Evolutionary conservation across 345 rosid species (phyloP).

Genomic region (Limnanthes douglasii): DNA sequence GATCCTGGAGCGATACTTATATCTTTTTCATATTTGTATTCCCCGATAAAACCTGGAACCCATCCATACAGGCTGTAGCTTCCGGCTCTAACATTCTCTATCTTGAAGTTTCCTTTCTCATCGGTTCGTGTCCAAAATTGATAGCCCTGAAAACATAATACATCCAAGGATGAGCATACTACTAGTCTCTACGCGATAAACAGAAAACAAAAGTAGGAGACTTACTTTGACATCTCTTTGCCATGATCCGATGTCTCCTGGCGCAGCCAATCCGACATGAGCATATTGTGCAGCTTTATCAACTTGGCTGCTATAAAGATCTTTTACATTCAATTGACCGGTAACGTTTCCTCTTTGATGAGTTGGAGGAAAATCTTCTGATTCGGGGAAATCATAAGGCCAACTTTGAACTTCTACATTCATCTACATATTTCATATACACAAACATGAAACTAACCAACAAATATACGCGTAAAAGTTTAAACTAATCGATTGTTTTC

Average conservation of each 20-base stretch:
- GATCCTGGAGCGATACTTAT: slow-evolving; percentile 33
- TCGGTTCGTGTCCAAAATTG: slow-evolving; percentile 70
- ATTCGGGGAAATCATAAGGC: slow-evolving; percentile 58
- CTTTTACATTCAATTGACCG: slow-evolving; percentile 27
- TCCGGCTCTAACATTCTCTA: slow-evolving; percentile 47
- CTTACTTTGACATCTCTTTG: slow-evolving; percentile 58
- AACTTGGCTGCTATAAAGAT: slow-evolving; percentile 5
- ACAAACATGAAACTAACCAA: too few species aligned
- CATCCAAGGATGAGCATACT: too few species aligned
- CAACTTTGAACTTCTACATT: slow-evolving; percentile 33
- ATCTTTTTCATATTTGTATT: slow-evolving; percentile 18
- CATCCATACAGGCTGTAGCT: slow-evolving; percentile 55
- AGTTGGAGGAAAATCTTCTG: slow-evolving; percentile 27
- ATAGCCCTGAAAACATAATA: slow-evolving; percentile 43
- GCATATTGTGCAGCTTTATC: slow-evolving; percentile 29
- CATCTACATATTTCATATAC: slow-evolving; percentile 24
- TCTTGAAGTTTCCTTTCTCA: slow-evolving; percentile 35
- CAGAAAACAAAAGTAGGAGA: neutral
- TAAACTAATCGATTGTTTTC: too few species aligned
- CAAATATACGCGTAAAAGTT: too few species aligned
- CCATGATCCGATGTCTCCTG: slow-evolving; percentile 75
- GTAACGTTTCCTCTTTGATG: slow-evolving; percentile 22
- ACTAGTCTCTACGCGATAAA: neutral
- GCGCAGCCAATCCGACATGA: slow-evolving; percentile 74
- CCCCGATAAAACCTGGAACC: slow-evolving; percentile 68